Conservation (phyloP, 225 moss, liverwort and hornwort genomes). For the Pleurozium schreberi region DNA sequence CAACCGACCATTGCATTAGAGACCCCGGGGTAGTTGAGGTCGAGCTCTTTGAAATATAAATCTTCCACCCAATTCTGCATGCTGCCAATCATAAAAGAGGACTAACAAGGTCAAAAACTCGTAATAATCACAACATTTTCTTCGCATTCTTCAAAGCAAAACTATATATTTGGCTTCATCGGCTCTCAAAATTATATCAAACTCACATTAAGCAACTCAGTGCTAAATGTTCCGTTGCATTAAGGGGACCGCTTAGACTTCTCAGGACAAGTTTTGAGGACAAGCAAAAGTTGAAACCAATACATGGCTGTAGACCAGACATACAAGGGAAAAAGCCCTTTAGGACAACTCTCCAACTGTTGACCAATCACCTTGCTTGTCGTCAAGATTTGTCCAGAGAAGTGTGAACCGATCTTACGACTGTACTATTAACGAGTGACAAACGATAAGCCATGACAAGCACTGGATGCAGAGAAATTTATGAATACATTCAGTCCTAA, state of each 20-base stretch:
- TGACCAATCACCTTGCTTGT: neutral
- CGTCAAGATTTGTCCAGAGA: neutral
- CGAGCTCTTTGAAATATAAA: constrained; percentile 87
- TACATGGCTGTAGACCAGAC: neutral
- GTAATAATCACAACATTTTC: neutral
- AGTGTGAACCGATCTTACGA: neutral
- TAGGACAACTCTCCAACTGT: neutral
- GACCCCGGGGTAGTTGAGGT: constrained; percentile 89
- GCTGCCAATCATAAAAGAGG: constrained; percentile 18
- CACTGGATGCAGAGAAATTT: neutral
- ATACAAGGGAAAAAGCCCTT: neutral
- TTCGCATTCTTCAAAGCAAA: neutral
- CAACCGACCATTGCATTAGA: constrained; percentile 66
- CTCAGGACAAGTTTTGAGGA: neutral
- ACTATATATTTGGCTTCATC: neutral
- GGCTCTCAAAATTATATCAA: neutral
- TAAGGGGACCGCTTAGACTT: neutral
- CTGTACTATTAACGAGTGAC: neutral
- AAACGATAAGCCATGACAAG: neutral
- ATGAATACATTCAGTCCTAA: neutral
- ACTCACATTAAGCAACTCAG: neutral
- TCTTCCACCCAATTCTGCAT: constrained; percentile 97
- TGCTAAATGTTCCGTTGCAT: neutral
- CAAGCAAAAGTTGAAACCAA: neutral
- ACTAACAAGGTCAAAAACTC: neutral